Conservation (phyloP, 2,329 filamentous ascomycete genomes). For the Ramularia collo-cygni region DNA sequence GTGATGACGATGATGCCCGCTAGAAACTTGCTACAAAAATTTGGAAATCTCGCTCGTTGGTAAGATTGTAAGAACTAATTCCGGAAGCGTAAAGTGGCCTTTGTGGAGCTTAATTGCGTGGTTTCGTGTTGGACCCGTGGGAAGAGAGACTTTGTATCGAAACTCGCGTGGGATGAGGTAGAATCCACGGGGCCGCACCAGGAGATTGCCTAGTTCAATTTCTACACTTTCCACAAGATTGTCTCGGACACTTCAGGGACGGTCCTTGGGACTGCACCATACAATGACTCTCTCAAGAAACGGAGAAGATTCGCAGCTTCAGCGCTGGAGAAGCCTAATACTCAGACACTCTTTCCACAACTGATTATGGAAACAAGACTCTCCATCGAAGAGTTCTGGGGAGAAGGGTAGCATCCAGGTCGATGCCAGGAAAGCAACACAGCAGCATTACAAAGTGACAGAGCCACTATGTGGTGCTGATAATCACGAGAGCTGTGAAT, state of each 20-base stretch:
- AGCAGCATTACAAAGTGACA: constrained; percentile 45
- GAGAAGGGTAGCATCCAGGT: constrained; percentile 55
- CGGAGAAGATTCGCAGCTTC: constrained; percentile 59
- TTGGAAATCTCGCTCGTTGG: too few species aligned
- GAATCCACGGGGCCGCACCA: too few species aligned
- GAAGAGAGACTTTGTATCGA: too few species aligned
- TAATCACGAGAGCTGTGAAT: constrained; percentile 59
- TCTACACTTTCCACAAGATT: constrained; percentile 46
- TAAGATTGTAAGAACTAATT: too few species aligned
- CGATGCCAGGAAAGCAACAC: constrained; percentile 52
- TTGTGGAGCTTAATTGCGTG: too few species aligned
- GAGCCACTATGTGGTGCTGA: constrained; percentile 53
- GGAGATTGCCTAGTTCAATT: too few species aligned
- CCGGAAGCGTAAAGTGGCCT: too few species aligned
- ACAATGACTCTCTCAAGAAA: constrained; percentile 57
- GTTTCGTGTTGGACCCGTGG: too few species aligned
- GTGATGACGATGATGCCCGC: too few species aligned
- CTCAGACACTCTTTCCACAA: constrained; percentile 56
- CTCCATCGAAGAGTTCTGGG: constrained; percentile 55
- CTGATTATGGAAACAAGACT: constrained; percentile 57
- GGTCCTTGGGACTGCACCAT: constrained; percentile 62
- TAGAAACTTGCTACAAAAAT: too few species aligned
- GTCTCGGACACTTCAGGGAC: constrained; percentile 60
- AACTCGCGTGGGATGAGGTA: too few species aligned
- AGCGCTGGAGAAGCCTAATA: constrained; percentile 58